Evolutionary conservation across 2,329 filamentous ascomycete species (phyloP), one percentile per base, ranked within the genome.

Genomic region (Aspergillus sp.): DNA sequence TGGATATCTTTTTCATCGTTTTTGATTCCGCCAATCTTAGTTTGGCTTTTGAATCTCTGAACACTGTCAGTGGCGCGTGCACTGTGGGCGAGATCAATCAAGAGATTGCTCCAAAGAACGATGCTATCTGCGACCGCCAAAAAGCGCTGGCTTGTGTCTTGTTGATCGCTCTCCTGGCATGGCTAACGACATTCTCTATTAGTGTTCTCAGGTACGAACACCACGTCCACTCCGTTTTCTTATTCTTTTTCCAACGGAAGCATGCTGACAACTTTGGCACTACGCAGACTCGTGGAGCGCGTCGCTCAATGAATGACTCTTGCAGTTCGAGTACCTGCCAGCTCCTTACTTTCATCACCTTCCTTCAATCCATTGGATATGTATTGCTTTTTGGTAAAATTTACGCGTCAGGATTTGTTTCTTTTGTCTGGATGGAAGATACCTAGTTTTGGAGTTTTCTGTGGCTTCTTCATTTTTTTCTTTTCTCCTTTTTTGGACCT

Each of bases 1-100:
- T 96, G 52, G 94, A 99, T 72, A 80, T 99, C 3, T 87, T 97
- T 65, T 99, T 99, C 70, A 96, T 99, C 65, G 92, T 97, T 40
- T 96, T 99, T 76, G 93, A 96, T 71, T 91, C 92, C 3, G 91
- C 92, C 47, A 97, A 96, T 73, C 82, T 96, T 21, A 89, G 90
- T 38, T 78, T 99, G 58, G 92, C 93, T 1, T 96, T 97, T 69
- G 88, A 90, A 67, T 88, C 90, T 7, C 77, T 97, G 49, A 87
- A 79, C 5, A 82, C 87, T 61, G 76, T 79, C 25, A 77, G 79
- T 38, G 86, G 85, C 68, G 74, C 76, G 32, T 90, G 69, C 79
- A 82, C 66, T 72, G 80, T 65, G 71, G 62, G 72, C 55, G 58
- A 68, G 58, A 54, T 74, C 61, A 71, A 74, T 45, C 61, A 69